Evolutionary conservation across 306 rosid genomes (phyloP), one percentile per base, ranked within the genome.

Genomic region (Trichosanthes truncata): DNA sequence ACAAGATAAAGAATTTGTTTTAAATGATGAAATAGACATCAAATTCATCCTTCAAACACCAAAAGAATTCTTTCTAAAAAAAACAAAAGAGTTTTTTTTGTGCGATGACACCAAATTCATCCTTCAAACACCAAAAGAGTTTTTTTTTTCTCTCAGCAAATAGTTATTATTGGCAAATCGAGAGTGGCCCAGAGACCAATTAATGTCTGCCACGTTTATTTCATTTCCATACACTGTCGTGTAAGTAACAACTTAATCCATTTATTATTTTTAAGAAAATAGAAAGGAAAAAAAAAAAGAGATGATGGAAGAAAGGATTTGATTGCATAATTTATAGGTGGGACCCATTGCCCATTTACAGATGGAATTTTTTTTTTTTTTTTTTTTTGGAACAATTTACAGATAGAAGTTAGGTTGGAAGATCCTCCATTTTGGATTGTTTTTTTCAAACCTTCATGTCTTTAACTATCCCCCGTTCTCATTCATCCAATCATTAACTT

Each of bases 161-260:
- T 29, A 29, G 33, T 1, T 29, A 29, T 29, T 29, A 29, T 29
- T 29, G 33, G 33, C 33, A 29, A 40, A 40, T 3, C 45, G 45
- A 40, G 2, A 43, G 9, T 4, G 76, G 20, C 35, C 14, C 76
- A 69, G 4, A 11, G 15, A 23, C 20, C 52, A 69, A 41, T 69
- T 21, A 69, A 11, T 41, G 53, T 14, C 20, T 21, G 53, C 76
- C 76, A 69, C 76, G 76, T 69, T 40, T 21, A 7, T n/a, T 43
- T 21, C 20, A 4, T 69, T 41, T 0, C 68, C 18, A 66, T 38
- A 11, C 33, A 41, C 35, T 69, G 76, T 41, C 76, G 76, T 69
- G 76, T 21, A 69, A 69, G 76, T 38, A 69, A 69, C 76, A 38
- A 69, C 76, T 69, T 20, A 40, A 69, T 69, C 76, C 33, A 66